A percentile compares a stretch with the other conserved stretches of the same genome.
Evolutionary conservation across 208 protist genomes (phyloP).

Genomic region (Phytomonas sp.): DNA sequence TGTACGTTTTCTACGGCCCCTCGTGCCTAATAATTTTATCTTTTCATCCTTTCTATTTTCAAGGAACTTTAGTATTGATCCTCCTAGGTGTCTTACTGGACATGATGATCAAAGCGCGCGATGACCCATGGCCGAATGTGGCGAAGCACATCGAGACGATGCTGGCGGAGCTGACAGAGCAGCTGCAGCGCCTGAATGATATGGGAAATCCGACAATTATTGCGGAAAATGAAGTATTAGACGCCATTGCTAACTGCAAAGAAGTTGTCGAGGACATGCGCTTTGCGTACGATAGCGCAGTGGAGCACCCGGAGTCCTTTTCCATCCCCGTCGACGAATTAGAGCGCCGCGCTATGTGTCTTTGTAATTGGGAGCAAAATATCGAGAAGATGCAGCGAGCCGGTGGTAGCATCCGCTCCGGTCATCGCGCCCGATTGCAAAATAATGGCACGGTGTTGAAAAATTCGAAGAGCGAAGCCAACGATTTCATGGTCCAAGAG

Average conservation of each 20-base stretch:
- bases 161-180: constrained; percentile 46
- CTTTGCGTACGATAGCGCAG: constrained; percentile 58
- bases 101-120: constrained; percentile 16
- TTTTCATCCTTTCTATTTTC: neutral
- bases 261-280: constrained; percentile 77
- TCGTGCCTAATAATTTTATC: neutral
- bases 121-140: constrained; percentile 80
- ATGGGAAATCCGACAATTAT: constrained; percentile 44
- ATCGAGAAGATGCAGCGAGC: constrained; percentile 55
- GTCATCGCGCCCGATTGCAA: constrained; percentile 23
- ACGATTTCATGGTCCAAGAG: constrained; percentile 60
- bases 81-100: constrained; percentile 1
- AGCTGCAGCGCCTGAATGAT: constrained; percentile 49
- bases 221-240: constrained; percentile 60
- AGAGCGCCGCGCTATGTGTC: constrained; percentile 47
- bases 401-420: constrained; percentile 35
- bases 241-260: constrained; percentile 41
- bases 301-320: constrained; percentile 77
- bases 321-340: constrained; percentile 62
- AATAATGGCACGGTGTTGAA: neutral
- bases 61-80: constrained; percentile 5
- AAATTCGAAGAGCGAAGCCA: constrained; percentile 34
- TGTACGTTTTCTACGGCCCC: neutral
- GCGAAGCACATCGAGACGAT: constrained; percentile 67
- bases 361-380: constrained; percentile 66